These are phyloP conservation scores for Golubevia sp. DNA, from an alignment of 1,284 basidiomycete species.

Conservation along the genomic window DNA sequence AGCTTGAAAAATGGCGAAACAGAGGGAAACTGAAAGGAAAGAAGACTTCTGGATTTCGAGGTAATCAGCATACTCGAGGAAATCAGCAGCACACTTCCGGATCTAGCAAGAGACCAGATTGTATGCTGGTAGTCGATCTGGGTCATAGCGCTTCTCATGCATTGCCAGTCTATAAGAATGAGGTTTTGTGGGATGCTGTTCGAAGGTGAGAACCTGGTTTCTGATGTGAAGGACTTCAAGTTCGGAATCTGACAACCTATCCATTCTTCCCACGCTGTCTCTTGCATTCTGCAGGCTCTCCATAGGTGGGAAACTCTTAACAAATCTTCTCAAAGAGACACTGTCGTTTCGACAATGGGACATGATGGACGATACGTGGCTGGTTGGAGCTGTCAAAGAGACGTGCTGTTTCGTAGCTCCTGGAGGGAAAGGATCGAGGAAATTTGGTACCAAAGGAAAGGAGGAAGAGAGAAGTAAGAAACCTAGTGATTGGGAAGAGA, in stretches of 20 bases:
- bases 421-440: conserved; percentile 63
- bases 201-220: conserved; percentile 68
- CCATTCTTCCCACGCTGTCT: conserved; percentile 9
- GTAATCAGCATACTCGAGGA: too few relatives aligned
- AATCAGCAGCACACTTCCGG: too few relatives aligned
- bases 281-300: conserved; percentile 71
- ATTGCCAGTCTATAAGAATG: conserved; percentile 78
- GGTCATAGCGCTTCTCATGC: conserved; percentile 93
- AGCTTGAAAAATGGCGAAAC: too few relatives aligned
- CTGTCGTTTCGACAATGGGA: conserved; percentile 95
- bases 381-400: conserved; percentile 89
- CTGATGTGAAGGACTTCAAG: conserved; percentile 9
- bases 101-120: conserved; percentile 68
- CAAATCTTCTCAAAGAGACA: conserved; percentile 90
- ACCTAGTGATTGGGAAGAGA: conserved; percentile 34
- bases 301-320: conserved; percentile 88
- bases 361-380: conserved; percentile 93
- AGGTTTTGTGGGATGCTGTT: conserved; percentile 76
- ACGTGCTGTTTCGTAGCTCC: conserved; percentile 76
- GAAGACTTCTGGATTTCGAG: too few relatives aligned
- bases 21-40: too few relatives aligned
- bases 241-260: too few relatives aligned
- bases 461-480: conserved; percentile 1
- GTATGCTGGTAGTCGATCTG: conserved; percentile 80
- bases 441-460: conserved; percentile 65